Percentiles rank a stretch among this genome's conserved stretches.
These are phyloP conservation scores for Hymenoscyphus scutula DNA, from an alignment of 2,329 filamentous ascomycete species.

Conservation along the genomic window DNA sequence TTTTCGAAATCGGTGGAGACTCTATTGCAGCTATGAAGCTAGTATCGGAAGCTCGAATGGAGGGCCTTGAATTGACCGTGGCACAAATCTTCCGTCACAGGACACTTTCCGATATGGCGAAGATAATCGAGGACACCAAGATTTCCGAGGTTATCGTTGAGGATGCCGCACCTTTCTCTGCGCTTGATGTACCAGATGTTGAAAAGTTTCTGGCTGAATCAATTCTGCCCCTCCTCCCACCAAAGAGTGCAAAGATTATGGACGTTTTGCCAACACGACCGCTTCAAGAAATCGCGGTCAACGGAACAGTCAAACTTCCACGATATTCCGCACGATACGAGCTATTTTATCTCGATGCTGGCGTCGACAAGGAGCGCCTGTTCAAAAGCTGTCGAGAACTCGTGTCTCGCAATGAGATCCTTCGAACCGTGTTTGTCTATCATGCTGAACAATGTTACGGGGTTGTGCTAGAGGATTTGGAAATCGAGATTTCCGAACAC, in stretches of 20 bases:
- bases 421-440: constrained; percentile 41
- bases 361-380: constrained; percentile 32
- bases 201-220: constrained; percentile 37
- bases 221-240: constrained; percentile 39
- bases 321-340: constrained; percentile 42
- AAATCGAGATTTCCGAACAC: constrained; percentile 32
- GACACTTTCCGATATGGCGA: constrained; percentile 27
- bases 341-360: constrained; percentile 35
- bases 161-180: constrained; percentile 39
- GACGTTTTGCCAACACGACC: constrained; percentile 42
- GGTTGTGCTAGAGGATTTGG: constrained; percentile 38
- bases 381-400: constrained; percentile 34
- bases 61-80: constrained; percentile 39
- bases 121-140: constrained; percentile 35
- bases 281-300: constrained; percentile 42
- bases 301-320: constrained; percentile 38
- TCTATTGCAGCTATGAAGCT: constrained; percentile 44
- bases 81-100: constrained; percentile 43
- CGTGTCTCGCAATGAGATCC: constrained; percentile 38
- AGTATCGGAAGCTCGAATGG: constrained; percentile 39
- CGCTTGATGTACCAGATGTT: constrained; percentile 35
- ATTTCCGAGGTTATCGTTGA: constrained; percentile 22
- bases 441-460: constrained; percentile 38
- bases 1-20: constrained; percentile 41
- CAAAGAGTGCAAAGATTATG: constrained; percentile 39